Evolutionary conservation across 129 eudicot species (phyloP).

Genomic region (Flaveria robusta): DNA sequence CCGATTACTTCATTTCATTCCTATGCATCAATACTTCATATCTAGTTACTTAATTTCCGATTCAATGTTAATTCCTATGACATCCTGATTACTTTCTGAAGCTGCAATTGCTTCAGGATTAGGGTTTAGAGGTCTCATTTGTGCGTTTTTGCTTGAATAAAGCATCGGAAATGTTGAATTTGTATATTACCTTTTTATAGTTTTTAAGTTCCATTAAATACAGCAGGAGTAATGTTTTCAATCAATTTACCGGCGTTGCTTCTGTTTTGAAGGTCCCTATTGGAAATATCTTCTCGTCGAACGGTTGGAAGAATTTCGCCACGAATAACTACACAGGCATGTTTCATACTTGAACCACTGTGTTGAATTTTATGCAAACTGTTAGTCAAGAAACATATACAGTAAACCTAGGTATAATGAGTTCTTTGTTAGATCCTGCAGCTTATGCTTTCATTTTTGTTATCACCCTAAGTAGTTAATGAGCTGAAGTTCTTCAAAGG

Average conservation of each 20-base stretch:
- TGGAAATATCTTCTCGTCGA: constrained; percentile 55
- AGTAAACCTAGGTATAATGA: not conserved
- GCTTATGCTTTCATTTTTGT: not conserved
- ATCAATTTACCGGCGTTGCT: not conserved
- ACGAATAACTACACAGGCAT: constrained; percentile 57
- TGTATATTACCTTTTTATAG: not conserved
- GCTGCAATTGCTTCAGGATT: not conserved
- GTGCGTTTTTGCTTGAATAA: not conserved
- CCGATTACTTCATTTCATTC: not conserved
- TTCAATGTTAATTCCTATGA: not conserved
- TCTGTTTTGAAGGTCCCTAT: constrained; percentile 59
- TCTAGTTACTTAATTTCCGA: not conserved
- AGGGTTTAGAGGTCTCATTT: constrained; percentile 34
- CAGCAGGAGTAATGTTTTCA: not conserved
- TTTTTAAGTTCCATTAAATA: constrained; percentile 10
- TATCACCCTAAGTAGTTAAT: not conserved
- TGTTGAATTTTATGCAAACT: constrained; percentile 6
- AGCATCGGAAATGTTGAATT: not conserved
- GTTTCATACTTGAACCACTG: constrained; percentile 6
- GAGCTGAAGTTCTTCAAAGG: not conserved
- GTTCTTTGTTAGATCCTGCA: not conserved
- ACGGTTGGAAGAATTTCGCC: constrained; percentile 45
- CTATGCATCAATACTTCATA: not conserved
- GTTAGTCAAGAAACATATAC: constrained; percentile 3
- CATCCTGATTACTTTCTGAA: not conserved